Evolutionary conservation across 139 green algal species (phyloP).

Genomic region (Coelastrella sp.): DNA sequence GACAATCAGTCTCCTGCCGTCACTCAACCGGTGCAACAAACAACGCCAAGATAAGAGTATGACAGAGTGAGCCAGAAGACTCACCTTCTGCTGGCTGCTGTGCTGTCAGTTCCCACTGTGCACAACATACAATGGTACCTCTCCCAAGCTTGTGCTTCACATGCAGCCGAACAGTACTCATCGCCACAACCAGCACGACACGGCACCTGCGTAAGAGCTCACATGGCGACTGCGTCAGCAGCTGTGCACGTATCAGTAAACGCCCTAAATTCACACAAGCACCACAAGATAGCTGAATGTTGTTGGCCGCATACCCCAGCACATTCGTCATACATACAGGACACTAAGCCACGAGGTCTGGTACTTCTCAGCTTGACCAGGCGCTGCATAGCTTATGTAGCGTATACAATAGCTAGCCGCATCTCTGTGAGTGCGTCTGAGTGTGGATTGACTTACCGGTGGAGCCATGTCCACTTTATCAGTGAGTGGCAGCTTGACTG

Average conservation of each 20-base stretch:
- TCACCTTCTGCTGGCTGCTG: not conserved
- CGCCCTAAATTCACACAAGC: not conserved
- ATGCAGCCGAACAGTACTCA: constrained; percentile 67
- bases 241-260: not conserved
- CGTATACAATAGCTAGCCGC: too few relatives aligned
- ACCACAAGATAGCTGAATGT: not conserved
- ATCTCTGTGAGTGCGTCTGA: too few relatives aligned
- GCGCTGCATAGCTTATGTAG: not conserved
- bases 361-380: not conserved
- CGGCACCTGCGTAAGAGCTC: constrained; percentile 52
- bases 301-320: not conserved
- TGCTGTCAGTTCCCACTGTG: constrained; percentile 2
- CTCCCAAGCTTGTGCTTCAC: constrained; percentile 67
- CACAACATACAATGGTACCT: constrained; percentile 74
- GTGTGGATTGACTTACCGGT: constrained; percentile 4
- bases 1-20: too few relatives aligned
- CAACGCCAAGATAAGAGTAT: not conserved
- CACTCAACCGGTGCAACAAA: not conserved
- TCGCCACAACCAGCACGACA: constrained; percentile 66
- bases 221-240: not conserved
- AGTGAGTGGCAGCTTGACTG: constrained; percentile 26
- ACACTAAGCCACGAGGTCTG: not conserved
- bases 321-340: not conserved
- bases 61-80: not conserved
- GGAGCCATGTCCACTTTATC: constrained; percentile 22